Percentiles rank a stretch among this genome's conserved stretches.
Conservation (phyloP, 148 eudicot genomes). For the Salicornia ramosissima region DNA sequence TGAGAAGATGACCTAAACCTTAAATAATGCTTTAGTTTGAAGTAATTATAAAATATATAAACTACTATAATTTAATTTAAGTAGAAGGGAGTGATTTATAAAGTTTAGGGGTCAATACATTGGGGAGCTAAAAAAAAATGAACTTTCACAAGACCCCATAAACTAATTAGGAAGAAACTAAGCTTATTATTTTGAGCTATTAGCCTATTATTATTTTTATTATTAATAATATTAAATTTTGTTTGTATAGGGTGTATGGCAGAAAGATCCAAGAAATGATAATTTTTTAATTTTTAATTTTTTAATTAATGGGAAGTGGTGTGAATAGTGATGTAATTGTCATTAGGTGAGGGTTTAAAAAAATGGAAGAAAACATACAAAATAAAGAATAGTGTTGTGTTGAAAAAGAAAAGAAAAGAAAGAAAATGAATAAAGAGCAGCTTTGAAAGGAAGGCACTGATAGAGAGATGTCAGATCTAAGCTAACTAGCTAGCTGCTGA, state of each 20-base stretch:
- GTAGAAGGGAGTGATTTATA: constrained; percentile 30
- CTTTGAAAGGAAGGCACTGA: constrained; percentile 16
- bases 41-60: not conserved
- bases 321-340: constrained; percentile 23
- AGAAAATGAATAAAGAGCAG: constrained; percentile 11
- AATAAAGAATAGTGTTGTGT: not conserved
- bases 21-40: constrained; percentile 21
- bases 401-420: not conserved
- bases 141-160: constrained; percentile 39
- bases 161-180: constrained; percentile 28
- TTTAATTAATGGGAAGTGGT: no score
- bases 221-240: constrained; percentile 3
- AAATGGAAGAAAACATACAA: constrained; percentile 17
- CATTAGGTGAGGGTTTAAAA: constrained; percentile 27
- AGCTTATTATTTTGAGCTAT: no score
- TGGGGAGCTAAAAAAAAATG: constrained; percentile 26
- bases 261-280: constrained; percentile 21
- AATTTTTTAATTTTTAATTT: not conserved
- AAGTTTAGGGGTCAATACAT: constrained; percentile 42
- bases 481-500: constrained; percentile 1
- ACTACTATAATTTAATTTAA: not conserved
- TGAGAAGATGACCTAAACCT: constrained; percentile 15
- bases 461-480: constrained; percentile 27
- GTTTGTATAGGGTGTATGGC: not conserved
- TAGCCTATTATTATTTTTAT: no score